Evolutionary conservation across 257 asterid species (phyloP).

Genomic region (Nyctanthes arbortristis): DNA sequence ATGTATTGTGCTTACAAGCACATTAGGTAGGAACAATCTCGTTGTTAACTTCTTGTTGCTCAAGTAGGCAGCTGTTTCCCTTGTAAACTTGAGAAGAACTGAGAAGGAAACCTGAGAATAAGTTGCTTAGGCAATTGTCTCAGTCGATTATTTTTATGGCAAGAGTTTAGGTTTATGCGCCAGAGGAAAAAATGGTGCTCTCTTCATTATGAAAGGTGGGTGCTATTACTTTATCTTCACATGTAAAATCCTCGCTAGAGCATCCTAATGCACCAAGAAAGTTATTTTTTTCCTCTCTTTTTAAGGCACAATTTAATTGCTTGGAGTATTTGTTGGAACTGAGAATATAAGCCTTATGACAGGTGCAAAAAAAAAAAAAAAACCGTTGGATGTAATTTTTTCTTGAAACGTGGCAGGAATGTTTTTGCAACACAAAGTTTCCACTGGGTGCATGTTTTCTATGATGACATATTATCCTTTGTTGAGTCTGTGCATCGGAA

Average conservation of each 20-base stretch:
- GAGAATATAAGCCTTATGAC: too few relatives aligned
- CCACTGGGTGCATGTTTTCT: not conserved
- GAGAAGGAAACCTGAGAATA: too few relatives aligned
- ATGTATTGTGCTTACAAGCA: too few relatives aligned
- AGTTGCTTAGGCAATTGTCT: too few relatives aligned
- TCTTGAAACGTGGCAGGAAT: not conserved
- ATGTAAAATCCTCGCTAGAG: not conserved
- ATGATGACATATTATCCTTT: not conserved
- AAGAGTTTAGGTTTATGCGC: too few relatives aligned
- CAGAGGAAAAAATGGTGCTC: too few relatives aligned
- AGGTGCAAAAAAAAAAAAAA: too few relatives aligned
- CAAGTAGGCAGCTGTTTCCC: too few relatives aligned
- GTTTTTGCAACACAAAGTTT: not conserved
- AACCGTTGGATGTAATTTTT: not conserved
- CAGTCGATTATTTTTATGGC: too few relatives aligned
- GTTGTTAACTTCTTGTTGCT: too few relatives aligned
- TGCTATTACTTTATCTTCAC: not conserved
- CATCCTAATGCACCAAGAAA: not conserved
- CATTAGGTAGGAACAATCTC: too few relatives aligned
- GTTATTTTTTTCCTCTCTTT: not conserved
- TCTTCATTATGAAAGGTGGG: not conserved
- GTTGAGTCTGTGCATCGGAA: not conserved
- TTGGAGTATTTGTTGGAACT: not conserved
- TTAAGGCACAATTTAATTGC: not conserved
- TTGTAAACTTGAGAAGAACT: too few relatives aligned